phyloP scores from a whole-genome alignment of 768 basidiomycete genomes.

The Suillus americanus region DNA sequence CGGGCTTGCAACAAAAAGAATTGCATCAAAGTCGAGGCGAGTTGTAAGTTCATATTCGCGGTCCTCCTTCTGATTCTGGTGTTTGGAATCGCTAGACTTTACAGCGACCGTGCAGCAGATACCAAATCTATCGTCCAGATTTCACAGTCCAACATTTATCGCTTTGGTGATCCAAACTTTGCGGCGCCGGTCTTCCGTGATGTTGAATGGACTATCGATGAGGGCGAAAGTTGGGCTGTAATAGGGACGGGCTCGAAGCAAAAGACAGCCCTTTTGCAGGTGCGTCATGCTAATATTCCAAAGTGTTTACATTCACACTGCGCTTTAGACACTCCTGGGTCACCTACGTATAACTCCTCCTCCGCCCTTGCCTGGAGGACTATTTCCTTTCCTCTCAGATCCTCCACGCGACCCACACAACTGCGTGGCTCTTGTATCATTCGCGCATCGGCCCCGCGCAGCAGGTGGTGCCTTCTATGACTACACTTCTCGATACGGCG shows the following conservation, averaged over 20 bases:
- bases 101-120: not conserved
- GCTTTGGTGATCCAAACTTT: slow-evolving; percentile 55
- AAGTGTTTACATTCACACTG: not conserved
- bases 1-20: not conserved
- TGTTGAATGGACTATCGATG: slow-evolving; percentile 57
- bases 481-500: slow-evolving; percentile 90
- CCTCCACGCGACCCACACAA: slow-evolving; percentile 46
- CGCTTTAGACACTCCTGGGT: slow-evolving; percentile 60
- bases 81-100: not conserved
- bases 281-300: slow-evolving; percentile 27
- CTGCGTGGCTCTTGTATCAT: slow-evolving; percentile 59
- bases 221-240: slow-evolving; percentile 75
- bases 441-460: slow-evolving; percentile 57
- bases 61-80: not conserved
- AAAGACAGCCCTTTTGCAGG: slow-evolving; percentile 65
- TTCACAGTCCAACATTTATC: slow-evolving; percentile 51
- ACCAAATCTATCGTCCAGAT: slow-evolving; percentile 35
- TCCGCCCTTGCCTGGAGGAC: slow-evolving; percentile 59
- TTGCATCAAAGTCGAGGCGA: not conserved
- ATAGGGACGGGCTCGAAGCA: slow-evolving; percentile 65
- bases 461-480: slow-evolving; percentile 82
- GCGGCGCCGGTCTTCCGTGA: slow-evolving; percentile 49
- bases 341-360: slow-evolving; percentile 68
- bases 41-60: not conserved
- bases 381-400: slow-evolving; percentile 72